Percentiles rank a stretch among this genome's conserved stretches.
Evolutionary conservation across 2,329 filamentous ascomycete genomes (phyloP).

Genomic region (Helicocarpus griseus): DNA sequence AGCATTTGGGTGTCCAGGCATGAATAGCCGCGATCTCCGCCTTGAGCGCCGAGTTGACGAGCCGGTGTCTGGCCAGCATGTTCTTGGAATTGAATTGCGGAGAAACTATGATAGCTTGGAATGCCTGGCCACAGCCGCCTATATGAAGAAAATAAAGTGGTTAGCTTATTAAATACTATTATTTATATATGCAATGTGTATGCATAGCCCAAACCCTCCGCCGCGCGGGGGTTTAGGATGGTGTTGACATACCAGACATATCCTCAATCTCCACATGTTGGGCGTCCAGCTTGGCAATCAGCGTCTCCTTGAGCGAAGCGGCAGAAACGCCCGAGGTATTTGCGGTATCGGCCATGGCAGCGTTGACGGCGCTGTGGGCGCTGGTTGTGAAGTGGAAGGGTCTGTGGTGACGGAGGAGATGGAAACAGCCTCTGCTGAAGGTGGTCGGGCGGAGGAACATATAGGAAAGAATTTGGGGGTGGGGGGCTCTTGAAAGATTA

Average conservation of each 20-base stretch:
- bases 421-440: constrained; percentile 6
- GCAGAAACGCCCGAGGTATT: constrained; percentile 60
- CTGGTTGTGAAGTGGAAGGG: constrained; percentile 26
- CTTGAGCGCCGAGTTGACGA: constrained; percentile 76
- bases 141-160: constrained; percentile 7
- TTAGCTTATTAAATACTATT: background rate
- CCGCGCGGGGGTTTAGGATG: background rate
- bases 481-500: background rate
- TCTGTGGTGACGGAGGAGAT: constrained; percentile 13
- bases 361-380: constrained; percentile 24
- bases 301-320: constrained; percentile 56
- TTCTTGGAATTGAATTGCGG: constrained; percentile 60
- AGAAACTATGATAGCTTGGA: constrained; percentile 60
- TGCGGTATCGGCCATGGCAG: constrained; percentile 37
- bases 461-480: constrained; percentile 4
- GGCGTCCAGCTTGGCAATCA: constrained; percentile 62
- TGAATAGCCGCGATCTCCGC: constrained; percentile 84
- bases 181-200: background rate
- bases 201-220: background rate
- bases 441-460: constrained; percentile 11
- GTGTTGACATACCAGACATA: constrained; percentile 61
- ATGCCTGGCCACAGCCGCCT: constrained; percentile 65
- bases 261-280: constrained; percentile 80
- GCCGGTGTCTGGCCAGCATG: constrained; percentile 72
- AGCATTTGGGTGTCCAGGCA: constrained; percentile 90